Base-by-base conservation (phyloP, 768 basidiomycete genomes). In the Tylopilus sp. region DNA sequence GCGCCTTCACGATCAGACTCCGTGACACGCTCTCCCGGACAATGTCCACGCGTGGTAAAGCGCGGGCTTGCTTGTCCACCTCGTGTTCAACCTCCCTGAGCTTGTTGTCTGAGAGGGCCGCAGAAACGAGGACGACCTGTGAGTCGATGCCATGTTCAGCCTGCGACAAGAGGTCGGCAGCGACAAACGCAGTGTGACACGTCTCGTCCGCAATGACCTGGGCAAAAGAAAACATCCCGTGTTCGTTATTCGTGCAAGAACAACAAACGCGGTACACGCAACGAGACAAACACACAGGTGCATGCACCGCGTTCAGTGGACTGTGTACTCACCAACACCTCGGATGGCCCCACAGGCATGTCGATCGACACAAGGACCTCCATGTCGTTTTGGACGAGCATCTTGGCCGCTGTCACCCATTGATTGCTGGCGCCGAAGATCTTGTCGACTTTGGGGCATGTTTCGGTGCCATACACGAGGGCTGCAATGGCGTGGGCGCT, bases 331-430 rank as follows among this genome's bases (percentile, higher is more conserved):
- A 97, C 97, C 62, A 99, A 76, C 21, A 99, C 95, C 71, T 99
- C 97, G 4, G 91, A 94, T 25, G 97, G 97, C 7, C 97, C 97
- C 30, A 97, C 97, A 44, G 97, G 97, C 92, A 99, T 98, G 70
- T 99, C 97, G 61, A 98, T 99, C 15, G 91, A 89, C 7, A 98
- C 94, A 55, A 95, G 70, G 9, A 95, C 95, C 61, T 95, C 90
- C 12, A 95, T 95, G 65, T 99, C 97, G 69, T 98, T 99, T 67
- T 98, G 95, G 22, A 99, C 95, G 48, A 95, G 72, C 97, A 99
- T 98, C 75, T 99, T 99, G 46, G 95, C 97, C 2, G 97, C 97
- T 2, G 95, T 99, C 21, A 99, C 97, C 93, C 95, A 99, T 69
- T 98, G 97, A 67, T 99, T 99, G 22, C 97, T 97, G 6, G 97